Percentiles rank a stretch among this genome's conserved stretches.
phyloP scores from a whole-genome alignment of 345 rosid species.

The Raphanus sativus region DNA sequence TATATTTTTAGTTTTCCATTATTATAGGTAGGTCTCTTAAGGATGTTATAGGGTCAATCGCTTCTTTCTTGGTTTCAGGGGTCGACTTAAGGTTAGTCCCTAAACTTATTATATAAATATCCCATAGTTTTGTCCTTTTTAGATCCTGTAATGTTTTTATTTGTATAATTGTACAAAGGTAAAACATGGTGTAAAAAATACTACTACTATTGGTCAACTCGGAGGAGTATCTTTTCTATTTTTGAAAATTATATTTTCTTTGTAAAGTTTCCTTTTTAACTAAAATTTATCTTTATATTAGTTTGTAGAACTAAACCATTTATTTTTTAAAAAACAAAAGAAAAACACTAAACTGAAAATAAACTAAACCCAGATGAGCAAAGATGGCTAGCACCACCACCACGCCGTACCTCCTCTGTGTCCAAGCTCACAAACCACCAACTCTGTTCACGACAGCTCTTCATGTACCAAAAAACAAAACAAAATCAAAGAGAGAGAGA shows the following conservation, averaged over 20 bases:
- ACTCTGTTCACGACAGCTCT: too few species aligned
- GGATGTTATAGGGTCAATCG: conserved; percentile 38
- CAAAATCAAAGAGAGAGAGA: too few species aligned
- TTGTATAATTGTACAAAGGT: not conserved
- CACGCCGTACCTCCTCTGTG: too few species aligned
- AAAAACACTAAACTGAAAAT: too few species aligned
- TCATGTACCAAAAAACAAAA: too few species aligned
- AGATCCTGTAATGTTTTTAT: not conserved
- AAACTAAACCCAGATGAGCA: too few species aligned
- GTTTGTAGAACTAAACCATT: too few species aligned
- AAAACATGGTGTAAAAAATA: not conserved
- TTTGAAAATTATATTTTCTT: not conserved
- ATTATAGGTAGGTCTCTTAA: conserved; percentile 32
- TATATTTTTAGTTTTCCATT: not conserved
- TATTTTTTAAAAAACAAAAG: too few species aligned
- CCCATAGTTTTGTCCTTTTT: conserved; percentile 22
- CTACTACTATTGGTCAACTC: not conserved
- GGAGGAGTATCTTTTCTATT: not conserved
- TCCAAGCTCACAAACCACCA: too few species aligned
- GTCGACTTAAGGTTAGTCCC: conserved; percentile 23
- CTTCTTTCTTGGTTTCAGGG: conserved; percentile 35
- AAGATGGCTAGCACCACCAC: too few species aligned
- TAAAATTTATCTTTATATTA: too few species aligned
- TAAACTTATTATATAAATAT: not conserved
- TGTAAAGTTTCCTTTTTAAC: too few species aligned